Percentiles rank a stretch among this genome's conserved stretches.
Evolutionary conservation across 345 rosid genomes (phyloP).

Genomic region (Odontarrhena argentea): DNA sequence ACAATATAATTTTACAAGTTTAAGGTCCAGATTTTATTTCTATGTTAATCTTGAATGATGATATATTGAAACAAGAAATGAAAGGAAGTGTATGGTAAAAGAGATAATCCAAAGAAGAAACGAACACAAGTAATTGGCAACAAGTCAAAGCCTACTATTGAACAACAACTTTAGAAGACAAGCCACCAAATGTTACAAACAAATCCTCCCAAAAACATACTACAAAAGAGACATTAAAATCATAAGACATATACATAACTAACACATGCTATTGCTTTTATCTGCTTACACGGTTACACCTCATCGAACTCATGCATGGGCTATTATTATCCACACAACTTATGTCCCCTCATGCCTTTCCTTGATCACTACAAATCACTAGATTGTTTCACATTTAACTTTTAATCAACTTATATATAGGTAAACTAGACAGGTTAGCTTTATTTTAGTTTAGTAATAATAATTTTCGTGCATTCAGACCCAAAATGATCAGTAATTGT

Average conservation of each 20-base stretch:
- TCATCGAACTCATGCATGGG: slow-evolving; percentile 36
- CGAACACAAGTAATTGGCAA: slow-evolving; percentile 33
- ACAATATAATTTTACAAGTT: background rate
- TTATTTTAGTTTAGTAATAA: too few relatives aligned
- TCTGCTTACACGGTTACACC: slow-evolving; percentile 21
- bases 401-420: too few relatives aligned
- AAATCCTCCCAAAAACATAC: slow-evolving; percentile 35
- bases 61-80: slow-evolving; percentile 10
- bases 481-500: too few relatives aligned
- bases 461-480: too few relatives aligned
- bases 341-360: slow-evolving; percentile 25
- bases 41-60: background rate
- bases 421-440: too few relatives aligned
- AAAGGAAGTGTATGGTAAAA: slow-evolving; percentile 1
- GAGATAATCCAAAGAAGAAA: slow-evolving; percentile 33
- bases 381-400: too few relatives aligned
- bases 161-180: slow-evolving; percentile 36
- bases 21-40: background rate
- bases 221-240: slow-evolving; percentile 25
- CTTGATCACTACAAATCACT: background rate
- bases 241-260: slow-evolving; percentile 5
- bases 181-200: slow-evolving; percentile 35
- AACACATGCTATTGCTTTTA: slow-evolving; percentile 21
- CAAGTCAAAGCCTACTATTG: slow-evolving; percentile 40
- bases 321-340: slow-evolving; percentile 33